These are phyloP conservation scores for Aechmea fasciata DNA, from an alignment of 176 grass and related monocot genomes.

Conservation along the genomic window DNA sequence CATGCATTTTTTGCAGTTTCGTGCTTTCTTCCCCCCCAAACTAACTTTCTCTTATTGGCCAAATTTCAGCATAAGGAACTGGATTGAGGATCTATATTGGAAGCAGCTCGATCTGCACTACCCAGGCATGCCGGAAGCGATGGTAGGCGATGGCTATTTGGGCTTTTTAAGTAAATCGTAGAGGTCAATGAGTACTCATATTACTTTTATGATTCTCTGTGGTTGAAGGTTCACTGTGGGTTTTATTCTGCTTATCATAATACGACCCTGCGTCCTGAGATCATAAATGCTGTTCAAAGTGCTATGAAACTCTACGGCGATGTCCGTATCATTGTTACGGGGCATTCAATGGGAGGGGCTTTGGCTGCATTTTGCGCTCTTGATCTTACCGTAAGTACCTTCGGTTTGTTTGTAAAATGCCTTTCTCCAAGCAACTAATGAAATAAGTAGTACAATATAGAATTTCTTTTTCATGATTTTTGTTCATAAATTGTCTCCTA, in stretches of 20 bases:
- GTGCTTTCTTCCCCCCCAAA: not conserved
- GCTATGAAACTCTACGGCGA: slow-evolving; percentile 48
- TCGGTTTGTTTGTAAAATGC: slow-evolving; percentile 5
- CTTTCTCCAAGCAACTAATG: not conserved
- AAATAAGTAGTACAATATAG: not conserved
- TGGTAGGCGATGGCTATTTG: slow-evolving; percentile 27
- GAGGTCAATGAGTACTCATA: slow-evolving; percentile 16
- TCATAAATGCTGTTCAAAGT: slow-evolving; percentile 48
- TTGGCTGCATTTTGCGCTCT: slow-evolving; percentile 87
- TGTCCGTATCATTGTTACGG: slow-evolving; percentile 58
- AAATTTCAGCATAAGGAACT: slow-evolving; percentile 51
- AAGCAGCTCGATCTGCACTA: slow-evolving; percentile 93
- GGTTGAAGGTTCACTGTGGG: slow-evolving; percentile 69
- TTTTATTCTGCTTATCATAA: slow-evolving; percentile 86
- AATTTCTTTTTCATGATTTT: not conserved
- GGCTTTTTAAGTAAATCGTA: slow-evolving; percentile 3
- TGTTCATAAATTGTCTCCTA: no score
- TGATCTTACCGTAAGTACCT: slow-evolving; percentile 63
- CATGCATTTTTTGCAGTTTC: not conserved
- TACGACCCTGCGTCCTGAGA: slow-evolving; percentile 50
- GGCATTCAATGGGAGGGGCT: slow-evolving; percentile 93
- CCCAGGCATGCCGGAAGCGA: slow-evolving; percentile 89
- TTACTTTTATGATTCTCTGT: slow-evolving; percentile 17
- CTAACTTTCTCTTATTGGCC: not conserved
- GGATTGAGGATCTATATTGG: slow-evolving; percentile 96